phyloP scores from a whole-genome alignment of 1,139 yeast genomes.

The Debaryomyces udenii region DNA sequence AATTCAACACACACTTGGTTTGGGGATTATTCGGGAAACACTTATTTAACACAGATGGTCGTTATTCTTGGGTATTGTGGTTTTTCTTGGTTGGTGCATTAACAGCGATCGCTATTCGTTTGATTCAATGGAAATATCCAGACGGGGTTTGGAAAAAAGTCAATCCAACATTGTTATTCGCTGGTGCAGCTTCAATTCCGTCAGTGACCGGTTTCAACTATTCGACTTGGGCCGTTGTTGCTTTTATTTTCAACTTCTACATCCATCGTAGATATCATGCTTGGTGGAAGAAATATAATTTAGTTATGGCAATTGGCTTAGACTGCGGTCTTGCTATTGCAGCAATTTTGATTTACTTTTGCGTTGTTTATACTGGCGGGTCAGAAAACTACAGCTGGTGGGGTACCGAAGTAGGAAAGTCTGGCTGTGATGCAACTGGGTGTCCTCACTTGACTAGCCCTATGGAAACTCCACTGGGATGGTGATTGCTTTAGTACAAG shows the following conservation, averaged over 20 bases:
- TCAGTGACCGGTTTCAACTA: slow-evolving; percentile 52
- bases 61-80: slow-evolving; percentile 42
- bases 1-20: slow-evolving; percentile 49
- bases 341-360: slow-evolving; percentile 25
- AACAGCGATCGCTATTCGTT: slow-evolving; percentile 34
- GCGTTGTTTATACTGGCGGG: slow-evolving; percentile 25
- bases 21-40: slow-evolving; percentile 51
- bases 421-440: slow-evolving; percentile 16
- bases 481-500: slow-evolving; percentile 5
- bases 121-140: slow-evolving; percentile 49
- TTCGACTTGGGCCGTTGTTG: slow-evolving; percentile 41
- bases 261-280: slow-evolving; percentile 43
- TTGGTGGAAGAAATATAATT: slow-evolving; percentile 51
- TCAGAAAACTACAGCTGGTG: slow-evolving; percentile 14
- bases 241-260: slow-evolving; percentile 32
- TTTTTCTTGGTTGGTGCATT: slow-evolving; percentile 45
- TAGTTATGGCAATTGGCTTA: slow-evolving; percentile 45
- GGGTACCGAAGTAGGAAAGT: slow-evolving; percentile 14
- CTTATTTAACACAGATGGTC: slow-evolving; percentile 41
- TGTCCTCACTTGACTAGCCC: slow-evolving; percentile 15
- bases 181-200: slow-evolving; percentile 51
- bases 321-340: slow-evolving; percentile 25
- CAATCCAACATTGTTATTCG: slow-evolving; percentile 52
- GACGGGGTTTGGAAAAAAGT: slow-evolving; percentile 45
- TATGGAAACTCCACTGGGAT: slow-evolving; percentile 11